Base-by-base conservation (phyloP, 139 green algal species). In the Ettlia oleoabundans region DNA sequence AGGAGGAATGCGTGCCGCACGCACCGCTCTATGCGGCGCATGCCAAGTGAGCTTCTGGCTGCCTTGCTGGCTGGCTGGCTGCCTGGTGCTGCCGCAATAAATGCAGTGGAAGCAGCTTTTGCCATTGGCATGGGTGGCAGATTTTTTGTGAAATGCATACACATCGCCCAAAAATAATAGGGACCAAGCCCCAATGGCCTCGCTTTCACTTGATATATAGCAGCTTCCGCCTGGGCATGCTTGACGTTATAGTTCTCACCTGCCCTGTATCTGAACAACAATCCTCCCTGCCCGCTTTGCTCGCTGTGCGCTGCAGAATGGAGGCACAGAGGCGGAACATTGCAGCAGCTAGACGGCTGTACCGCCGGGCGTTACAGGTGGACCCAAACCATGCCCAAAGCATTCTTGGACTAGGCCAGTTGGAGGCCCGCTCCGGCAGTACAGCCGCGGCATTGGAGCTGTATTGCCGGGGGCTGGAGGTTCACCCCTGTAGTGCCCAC, bases 361-460 rank as follows among this genome's bases (percentile, higher is more conserved):
- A 91, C 80, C 37, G 75, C 8, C 24, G 66, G 35, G 91, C 92
- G 22, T 82, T 94, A 67, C 51, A 85, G 33, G 65, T 53, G 10
- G 84, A 92, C 61, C 81, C 81, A 1, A 7, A 15, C 10, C 90
- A 95, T 80, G 26, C 87, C 68, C 91, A 67, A 24, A 71, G 42
- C 71, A 38, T 82, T 26, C 52, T 86, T 42, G 64, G 75, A 28
- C 78, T 83, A 32, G 85, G 47, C 0, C 73, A 76, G 66, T 37
- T 92, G 65, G 86, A 88, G 67, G 83, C 81, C 2, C 61, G 85
- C 33, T 33, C 30, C 43, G 86, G 84, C 73, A 85, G 86, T 42
- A 21, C 63, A 35, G 68, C 28, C 15, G 33, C 66, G 1, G 70
- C 73, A 26, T 55, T 43, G 58, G 4, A 38, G 38, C 15, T 53